phyloP scores from a whole-genome alignment of 2,329 filamentous ascomycete species.

The Lecanosticta acicola region DNA sequence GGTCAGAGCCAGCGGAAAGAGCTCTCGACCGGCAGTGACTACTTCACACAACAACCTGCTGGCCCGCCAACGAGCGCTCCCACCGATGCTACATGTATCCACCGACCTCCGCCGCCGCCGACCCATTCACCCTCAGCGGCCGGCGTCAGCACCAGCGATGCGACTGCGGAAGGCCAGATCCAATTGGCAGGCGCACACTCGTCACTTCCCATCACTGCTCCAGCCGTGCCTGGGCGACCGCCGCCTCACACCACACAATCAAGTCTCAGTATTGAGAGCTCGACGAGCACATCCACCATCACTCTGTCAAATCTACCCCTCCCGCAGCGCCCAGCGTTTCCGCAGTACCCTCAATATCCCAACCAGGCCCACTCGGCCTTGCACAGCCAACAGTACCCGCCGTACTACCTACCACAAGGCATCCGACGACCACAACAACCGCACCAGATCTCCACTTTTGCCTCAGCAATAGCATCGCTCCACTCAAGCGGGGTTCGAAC shows the following conservation, averaged over 20 bases:
- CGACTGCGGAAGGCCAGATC: slow-evolving; percentile 20
- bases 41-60: slow-evolving; percentile 10
- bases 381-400: slow-evolving; percentile 42
- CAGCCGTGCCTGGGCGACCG: slow-evolving; percentile 27
- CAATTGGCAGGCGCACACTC: slow-evolving; percentile 13
- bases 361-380: slow-evolving; percentile 48
- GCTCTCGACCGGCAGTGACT: slow-evolving; percentile 4
- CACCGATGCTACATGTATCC: slow-evolving; percentile 1
- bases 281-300: slow-evolving; percentile 34
- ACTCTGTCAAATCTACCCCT: slow-evolving; percentile 16
- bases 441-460: slow-evolving; percentile 37
- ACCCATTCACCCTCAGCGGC: slow-evolving; percentile 4
- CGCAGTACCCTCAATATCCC: slow-evolving; percentile 37
- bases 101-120: neutral
- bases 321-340: slow-evolving; percentile 9
- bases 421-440: slow-evolving; percentile 41
- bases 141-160: slow-evolving; percentile 14
- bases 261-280: slow-evolving; percentile 37
- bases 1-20: slow-evolving; percentile 4
- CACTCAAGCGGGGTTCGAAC: slow-evolving; percentile 38
- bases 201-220: neutral
- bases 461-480: slow-evolving; percentile 39
- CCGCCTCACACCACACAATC: slow-evolving; percentile 37
- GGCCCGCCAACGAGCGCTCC: neutral
- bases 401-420: slow-evolving; percentile 31